phyloP scores from a whole-genome alignment of 768 basidiomycete species.

The Suillus bovinus region DNA sequence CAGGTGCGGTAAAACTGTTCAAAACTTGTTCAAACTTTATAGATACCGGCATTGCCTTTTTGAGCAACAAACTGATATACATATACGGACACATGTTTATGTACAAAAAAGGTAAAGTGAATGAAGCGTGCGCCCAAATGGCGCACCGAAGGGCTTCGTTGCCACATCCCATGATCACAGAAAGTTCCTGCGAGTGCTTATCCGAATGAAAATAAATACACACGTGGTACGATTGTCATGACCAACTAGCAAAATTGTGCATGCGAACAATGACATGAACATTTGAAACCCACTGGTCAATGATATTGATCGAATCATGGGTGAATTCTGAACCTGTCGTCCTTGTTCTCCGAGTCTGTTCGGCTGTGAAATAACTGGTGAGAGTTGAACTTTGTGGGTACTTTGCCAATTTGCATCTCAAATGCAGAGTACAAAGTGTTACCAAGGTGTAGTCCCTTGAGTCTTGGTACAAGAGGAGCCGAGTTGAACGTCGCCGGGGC shows the following conservation, averaged over 20 bases:
- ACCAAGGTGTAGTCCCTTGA: slow-evolving; percentile 14
- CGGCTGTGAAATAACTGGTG: slow-evolving; percentile 12
- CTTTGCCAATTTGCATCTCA: neutral
- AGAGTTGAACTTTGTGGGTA: neutral
- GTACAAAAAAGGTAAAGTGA: slow-evolving; percentile 18
- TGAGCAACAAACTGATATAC: slow-evolving; percentile 25
- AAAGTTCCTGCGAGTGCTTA: slow-evolving; percentile 14
- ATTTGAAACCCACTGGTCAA: too few relatives aligned
- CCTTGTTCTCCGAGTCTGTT: slow-evolving; percentile 11
- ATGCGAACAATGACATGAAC: too few relatives aligned
- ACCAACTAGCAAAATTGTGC: too few relatives aligned
- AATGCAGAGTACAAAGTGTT: slow-evolving; percentile 25
- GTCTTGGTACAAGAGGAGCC: too few relatives aligned
- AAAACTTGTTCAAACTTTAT: slow-evolving; percentile 16
- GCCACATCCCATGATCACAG: slow-evolving; percentile 24
- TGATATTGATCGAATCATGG: too few relatives aligned
- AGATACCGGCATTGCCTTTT: slow-evolving; percentile 22
- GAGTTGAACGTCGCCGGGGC: too few relatives aligned
- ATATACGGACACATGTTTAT: slow-evolving; percentile 26
- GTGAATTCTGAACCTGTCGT: neutral
- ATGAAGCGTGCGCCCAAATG: slow-evolving; percentile 9
- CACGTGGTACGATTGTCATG: too few relatives aligned
- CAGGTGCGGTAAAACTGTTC: slow-evolving; percentile 10
- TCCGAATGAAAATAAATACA: too few relatives aligned
- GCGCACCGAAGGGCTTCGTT: slow-evolving; percentile 4